Base-by-base conservation (phyloP, 2,329 filamentous ascomycete genomes). In the Zalaria sp. region DNA sequence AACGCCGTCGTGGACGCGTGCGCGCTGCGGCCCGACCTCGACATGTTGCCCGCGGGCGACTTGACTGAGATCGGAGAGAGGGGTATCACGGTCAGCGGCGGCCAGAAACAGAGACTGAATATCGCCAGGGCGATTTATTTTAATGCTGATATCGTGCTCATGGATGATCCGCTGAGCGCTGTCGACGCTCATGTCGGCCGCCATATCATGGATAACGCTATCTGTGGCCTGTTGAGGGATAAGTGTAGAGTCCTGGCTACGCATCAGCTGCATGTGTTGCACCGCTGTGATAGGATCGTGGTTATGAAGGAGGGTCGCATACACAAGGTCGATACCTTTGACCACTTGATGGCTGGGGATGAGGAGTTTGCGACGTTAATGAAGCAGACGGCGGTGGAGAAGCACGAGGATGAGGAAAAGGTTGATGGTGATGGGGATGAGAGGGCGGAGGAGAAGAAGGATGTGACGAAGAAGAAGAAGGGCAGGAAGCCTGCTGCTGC, bases 31-130 rank as follows among this genome's bases (percentile, higher is more conserved):
- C 76, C 83, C 0, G 89, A 98, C 66, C 62, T 96, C 5, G 85
- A 94, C 38, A 94, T 94, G 78, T 69, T 96, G n/a, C 89, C 89
- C 0, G 76, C 83, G 43, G 83, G 86, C 9, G 91, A 96, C 53
- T 62, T 74, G 51, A 98, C 89, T 0, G 89, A 96, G 59, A 94
- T 96, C 54, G 91, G 89, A 26, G 91, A 96, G 60, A 79, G 87
- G 46, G 89, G 91, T 41, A 95, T 96, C 54, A 96, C 87, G 1
- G 83, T 96, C 1, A 94, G 87, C 11, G 89, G 91, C 43, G 89
- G 89, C 2, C 89, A 96, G 61, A 95, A 95, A 61, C 89, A 95
- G 60, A 78, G 91, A 7, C 68, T 95, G 50, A 96, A 95, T 57
- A 95, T 96, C 54, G 91, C 91, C 11, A 75, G 91, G 41, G 76